Evolutionary conservation across 1,284 basidiomycete species (phyloP), one percentile per base, ranked within the genome.

Genomic region (Ustilago nuda): DNA sequence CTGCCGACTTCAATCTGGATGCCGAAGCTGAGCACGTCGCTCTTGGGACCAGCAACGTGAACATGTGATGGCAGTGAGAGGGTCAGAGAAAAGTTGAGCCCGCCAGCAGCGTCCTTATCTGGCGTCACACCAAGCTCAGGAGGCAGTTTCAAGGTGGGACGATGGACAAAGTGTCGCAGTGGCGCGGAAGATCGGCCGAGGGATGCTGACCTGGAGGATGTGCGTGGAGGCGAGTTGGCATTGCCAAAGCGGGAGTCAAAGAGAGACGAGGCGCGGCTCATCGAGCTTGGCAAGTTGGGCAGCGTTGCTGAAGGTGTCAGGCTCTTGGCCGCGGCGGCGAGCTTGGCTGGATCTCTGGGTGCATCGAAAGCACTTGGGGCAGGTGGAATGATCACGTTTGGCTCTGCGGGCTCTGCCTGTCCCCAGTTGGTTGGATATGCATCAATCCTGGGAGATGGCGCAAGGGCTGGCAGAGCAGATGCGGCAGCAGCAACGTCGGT

Each of bases 151-250:
- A 85, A 59, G 4, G 80, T 65, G 0, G 83, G 83, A 17, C 76
- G 66, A 56, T 85, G 84, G 6, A 84, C 66, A 63, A 84, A 85
- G 70, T 85, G 83, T 30, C 84, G 80, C 69, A 85, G 75, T 15
- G 82, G 82, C 8, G 64, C 73, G 1, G 72, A 62, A 1, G 75
- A 64, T 27, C 70, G 66, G 35, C 45, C 37, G 13, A 35, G 23
- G 11, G 75, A 60, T 19, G 52, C 27, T 6, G 71, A 56, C 30
- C 75, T 54, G 1, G 75, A 77, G 4, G 75, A 77, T 30, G 75
- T 77, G 36, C 75, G 70, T 19, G 75, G 75, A 1, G 75, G 75
- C 52, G 75, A 77, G 23, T 56, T 61, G n/a, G 75, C 64, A 41
- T 67, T 70, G 4, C 66, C 75, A 8, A 70, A 51, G 23, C 70